Base-by-base conservation (phyloP, 495 filamentous ascomycete genomes). In the Podospora didyma region DNA sequence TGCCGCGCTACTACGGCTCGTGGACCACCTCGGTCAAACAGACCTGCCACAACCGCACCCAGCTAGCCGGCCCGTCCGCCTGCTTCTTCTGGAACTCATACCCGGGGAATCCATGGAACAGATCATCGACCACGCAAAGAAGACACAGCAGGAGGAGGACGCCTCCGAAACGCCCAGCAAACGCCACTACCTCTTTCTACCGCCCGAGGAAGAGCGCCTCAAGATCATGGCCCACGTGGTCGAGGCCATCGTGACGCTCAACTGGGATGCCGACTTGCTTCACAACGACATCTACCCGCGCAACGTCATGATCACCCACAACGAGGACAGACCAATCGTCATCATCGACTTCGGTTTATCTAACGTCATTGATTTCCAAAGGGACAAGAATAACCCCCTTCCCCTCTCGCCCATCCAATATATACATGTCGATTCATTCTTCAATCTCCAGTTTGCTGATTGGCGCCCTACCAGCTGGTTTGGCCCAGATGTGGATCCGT, bases 61-160 rank as follows among this genome's bases (percentile, higher is more conserved):
- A 42, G 39, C 39, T 14, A 7, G 39, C 5, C 28, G 53, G 6
- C 48, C 45, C 28, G 53, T 55, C 3, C 53, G 53, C 31, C 23
- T 55, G 53, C n/a, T 55, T 23, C 53, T 55, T 0, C 37, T 55
- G 6, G 45, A 55, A 21, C 12, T 48, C 21, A 37, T 55, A 14
- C 14, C 16, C 14, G 53, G 53, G 21, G 45, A 55, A 21, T 48
- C 10, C 35, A 49, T 55, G 53, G 11, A 22, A 10, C 45, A 48
- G 16, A 42, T 49, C 3, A 54, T 41, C 3, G 14, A 35, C 7
- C 31, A 16, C 7, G 53, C 53, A 2, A 2, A 12, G 9, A 42
- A 17, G 39, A n/a, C n/a, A n/a, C n/a, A n/a, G n/a, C 6, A 42
- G 2, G 39, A 7, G 1, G 39, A 42, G 5, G 9, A 24, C 2